Conservation (phyloP, 331 rosid species). For the Pyracantha coccinea region DNA sequence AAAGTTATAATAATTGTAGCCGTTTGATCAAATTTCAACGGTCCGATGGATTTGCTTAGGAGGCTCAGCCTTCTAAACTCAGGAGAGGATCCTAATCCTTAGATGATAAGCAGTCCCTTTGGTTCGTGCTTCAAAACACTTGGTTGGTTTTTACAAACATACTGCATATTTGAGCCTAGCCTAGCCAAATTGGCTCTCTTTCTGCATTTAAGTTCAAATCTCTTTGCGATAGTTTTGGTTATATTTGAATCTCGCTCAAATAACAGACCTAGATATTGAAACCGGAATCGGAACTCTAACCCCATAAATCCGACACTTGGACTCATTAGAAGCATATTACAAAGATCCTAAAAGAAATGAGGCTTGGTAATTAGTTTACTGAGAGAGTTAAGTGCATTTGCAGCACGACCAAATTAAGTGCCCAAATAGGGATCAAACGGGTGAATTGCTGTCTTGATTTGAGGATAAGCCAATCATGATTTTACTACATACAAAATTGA, state of each 20-base stretch:
- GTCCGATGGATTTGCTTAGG: too few species aligned
- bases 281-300: not conserved
- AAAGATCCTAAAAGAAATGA: too few species aligned
- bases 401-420: too few species aligned
- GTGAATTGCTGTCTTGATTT: not conserved
- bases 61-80: too few species aligned
- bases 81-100: too few species aligned
- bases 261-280: not conserved
- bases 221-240: accelerated
- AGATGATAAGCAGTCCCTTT: not conserved
- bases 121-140: not conserved
- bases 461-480: not conserved
- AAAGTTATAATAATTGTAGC: too few species aligned
- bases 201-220: not conserved
- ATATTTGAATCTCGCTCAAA: not conserved
- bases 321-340: not conserved
- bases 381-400: not conserved
- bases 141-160: not conserved
- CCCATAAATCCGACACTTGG: not conserved
- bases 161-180: not conserved
- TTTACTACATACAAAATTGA: too few species aligned
- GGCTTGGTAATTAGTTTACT: not conserved
- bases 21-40: too few species aligned
- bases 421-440: not conserved
- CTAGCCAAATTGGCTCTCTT: too few species aligned